Conservation (phyloP, 306 rosid species). For the Corylus americana region DNA sequence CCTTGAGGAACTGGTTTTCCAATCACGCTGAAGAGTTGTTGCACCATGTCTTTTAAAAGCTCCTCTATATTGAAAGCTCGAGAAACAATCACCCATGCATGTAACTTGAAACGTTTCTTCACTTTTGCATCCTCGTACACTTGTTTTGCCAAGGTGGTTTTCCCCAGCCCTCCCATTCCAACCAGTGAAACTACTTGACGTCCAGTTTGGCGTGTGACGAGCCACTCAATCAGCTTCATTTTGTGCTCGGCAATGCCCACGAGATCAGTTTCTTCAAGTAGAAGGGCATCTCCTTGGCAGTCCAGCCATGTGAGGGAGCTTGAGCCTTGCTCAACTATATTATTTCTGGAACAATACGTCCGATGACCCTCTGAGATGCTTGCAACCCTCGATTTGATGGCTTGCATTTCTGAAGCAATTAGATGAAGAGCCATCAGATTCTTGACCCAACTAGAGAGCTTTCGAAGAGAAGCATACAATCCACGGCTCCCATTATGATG, state of each 20-base stretch:
- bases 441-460: background rate
- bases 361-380: slow-evolving; percentile 8
- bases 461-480: background rate
- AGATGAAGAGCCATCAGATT: slow-evolving; percentile 5
- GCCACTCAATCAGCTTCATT: background rate
- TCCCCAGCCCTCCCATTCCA: slow-evolving; percentile 14
- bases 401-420: slow-evolving; percentile 4
- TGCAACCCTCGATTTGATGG: slow-evolving; percentile 22
- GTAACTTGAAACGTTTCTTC: background rate
- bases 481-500: background rate
- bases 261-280: background rate
- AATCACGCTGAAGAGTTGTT: background rate
- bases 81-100: slow-evolving; percentile 22
- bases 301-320: background rate
- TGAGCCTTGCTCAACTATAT: background rate
- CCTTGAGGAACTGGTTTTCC: background rate
- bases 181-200: slow-evolving; percentile 4
- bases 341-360: slow-evolving; percentile 14
- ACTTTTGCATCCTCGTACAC: slow-evolving; percentile 4
- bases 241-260: background rate
- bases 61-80: slow-evolving; percentile 22
- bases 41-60: slow-evolving; percentile 20
- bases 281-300: background rate
- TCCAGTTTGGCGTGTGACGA: background rate
- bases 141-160: slow-evolving; percentile 2